phyloP scores from a whole-genome alignment of 768 basidiomycete genomes.

The Tulasnella sp. region DNA sequence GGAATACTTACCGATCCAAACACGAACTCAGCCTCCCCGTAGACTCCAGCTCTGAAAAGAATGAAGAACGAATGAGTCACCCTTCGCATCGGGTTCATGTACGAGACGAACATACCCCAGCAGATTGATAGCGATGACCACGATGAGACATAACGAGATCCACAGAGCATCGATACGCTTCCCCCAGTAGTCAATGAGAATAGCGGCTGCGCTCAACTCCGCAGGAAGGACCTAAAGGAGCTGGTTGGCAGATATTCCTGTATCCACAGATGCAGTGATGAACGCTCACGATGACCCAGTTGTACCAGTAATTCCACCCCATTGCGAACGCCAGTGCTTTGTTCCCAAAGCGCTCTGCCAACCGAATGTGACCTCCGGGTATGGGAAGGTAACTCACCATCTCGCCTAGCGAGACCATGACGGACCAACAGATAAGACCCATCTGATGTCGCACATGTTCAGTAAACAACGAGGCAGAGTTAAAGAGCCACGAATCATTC shows the following conservation, averaged over 20 bases:
- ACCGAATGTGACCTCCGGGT: conserved; percentile 42
- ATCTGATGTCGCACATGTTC: conserved; percentile 1
- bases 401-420: conserved; percentile 42
- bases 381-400: conserved; percentile 73
- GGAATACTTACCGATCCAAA: conserved; percentile 85
- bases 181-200: conserved; percentile 70
- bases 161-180: conserved; percentile 49
- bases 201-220: conserved; percentile 30
- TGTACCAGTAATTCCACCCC: conserved; percentile 27
- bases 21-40: conserved; percentile 57
- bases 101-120: conserved; percentile 31
- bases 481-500: conserved; percentile 54
- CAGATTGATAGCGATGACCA: conserved; percentile 68
- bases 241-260: not conserved
- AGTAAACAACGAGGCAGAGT: not conserved
- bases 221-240: conserved; percentile 26
- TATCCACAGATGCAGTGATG: no score
- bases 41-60: conserved; percentile 22
- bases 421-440: conserved; percentile 38
- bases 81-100: not conserved
- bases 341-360: conserved; percentile 75
- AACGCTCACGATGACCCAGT: conserved; percentile 25
- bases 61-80: not conserved
- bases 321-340: conserved; percentile 52
- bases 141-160: conserved; percentile 65